Conservation (phyloP, 805 yeast species). For the Ogataea trehalophila region DNA sequence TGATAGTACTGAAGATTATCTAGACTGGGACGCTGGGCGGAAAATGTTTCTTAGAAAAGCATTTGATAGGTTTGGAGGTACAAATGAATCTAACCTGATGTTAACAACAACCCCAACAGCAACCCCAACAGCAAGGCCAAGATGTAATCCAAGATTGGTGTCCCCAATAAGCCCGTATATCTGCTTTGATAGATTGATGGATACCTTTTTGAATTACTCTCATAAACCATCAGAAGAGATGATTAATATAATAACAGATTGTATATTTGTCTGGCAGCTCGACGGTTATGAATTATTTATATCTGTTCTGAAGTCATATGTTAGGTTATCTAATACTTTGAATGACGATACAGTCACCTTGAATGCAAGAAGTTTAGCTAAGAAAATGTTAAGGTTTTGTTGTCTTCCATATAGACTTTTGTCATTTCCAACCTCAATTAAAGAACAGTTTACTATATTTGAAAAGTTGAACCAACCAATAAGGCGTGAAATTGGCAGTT, state of each 20-base stretch:
- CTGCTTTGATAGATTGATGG: slow-evolving; percentile 10
- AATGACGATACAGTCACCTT: neutral
- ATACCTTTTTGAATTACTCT: slow-evolving; percentile 3
- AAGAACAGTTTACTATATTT: slow-evolving; percentile 2
- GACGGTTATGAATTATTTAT: slow-evolving; percentile 20
- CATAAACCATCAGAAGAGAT: slow-evolving; percentile 2
- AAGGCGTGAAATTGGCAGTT: slow-evolving; percentile 3
- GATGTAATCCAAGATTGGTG: slow-evolving; percentile 2
- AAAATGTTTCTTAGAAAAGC: slow-evolving; percentile 9
- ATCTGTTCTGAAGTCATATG: slow-evolving; percentile 10
- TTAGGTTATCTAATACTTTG: neutral
- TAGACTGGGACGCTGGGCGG: slow-evolving; percentile 15
- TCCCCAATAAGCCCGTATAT: slow-evolving; percentile 12
- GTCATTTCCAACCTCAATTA: slow-evolving; percentile 12
- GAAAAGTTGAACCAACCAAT: slow-evolving; percentile 8
- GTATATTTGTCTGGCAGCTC: slow-evolving; percentile 20
- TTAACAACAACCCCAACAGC: slow-evolving; percentile 1
- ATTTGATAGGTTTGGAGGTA: slow-evolving; percentile 6
- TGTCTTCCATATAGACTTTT: slow-evolving; percentile 9
- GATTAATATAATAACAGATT: slow-evolving; percentile 12
- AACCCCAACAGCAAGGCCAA: slow-evolving; percentile 1
- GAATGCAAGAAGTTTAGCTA: slow-evolving; percentile 8
- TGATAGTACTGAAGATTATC: slow-evolving; percentile 1
- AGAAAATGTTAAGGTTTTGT: slow-evolving; percentile 11
- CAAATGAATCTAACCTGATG: neutral